A percentile compares a stretch with the other conserved stretches of the same genome.
Evolutionary conservation across 139 green algal species (phyloP).

Genomic region (Coelastrella sp.): DNA sequence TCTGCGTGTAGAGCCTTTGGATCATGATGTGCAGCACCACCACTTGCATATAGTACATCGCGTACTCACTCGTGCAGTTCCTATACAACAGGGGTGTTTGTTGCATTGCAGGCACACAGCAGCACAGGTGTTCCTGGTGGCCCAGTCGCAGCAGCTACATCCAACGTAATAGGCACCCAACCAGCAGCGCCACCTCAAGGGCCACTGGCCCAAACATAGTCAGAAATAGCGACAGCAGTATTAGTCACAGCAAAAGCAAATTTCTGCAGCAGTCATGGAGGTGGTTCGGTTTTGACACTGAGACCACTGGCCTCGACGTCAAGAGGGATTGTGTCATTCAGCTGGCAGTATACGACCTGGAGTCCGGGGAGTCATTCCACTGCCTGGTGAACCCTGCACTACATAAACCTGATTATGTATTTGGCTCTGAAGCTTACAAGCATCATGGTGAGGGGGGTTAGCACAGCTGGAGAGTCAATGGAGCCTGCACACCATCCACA

Average conservation of each 20-base stretch:
- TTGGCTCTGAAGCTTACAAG: not conserved
- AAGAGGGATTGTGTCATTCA: not conserved
- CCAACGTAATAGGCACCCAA: not conserved
- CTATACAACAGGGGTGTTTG: no score
- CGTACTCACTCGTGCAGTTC: no score
- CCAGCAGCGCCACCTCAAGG: not conserved
- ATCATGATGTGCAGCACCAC: no score
- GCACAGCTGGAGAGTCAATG: not conserved
- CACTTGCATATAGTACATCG: no score
- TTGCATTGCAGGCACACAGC: no score
- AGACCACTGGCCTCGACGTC: not conserved
- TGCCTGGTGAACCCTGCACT: not conserved
- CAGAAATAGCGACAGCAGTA: not conserved
- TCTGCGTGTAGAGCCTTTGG: no score
- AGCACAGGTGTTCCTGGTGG: no score
- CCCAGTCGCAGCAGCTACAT: not conserved
- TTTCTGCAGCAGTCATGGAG: conserved; percentile 4
- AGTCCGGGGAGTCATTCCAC: not conserved
- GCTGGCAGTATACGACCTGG: not conserved
- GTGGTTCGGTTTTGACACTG: conserved; percentile 22
- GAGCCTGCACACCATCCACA: not conserved
- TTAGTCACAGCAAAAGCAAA: conserved; percentile 1
- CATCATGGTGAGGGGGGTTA: not conserved
- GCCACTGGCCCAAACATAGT: not conserved
- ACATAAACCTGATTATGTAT: not conserved